Conservation (phyloP, 192 early-diverging fungal species). For the Cetraspora pellucida region DNA sequence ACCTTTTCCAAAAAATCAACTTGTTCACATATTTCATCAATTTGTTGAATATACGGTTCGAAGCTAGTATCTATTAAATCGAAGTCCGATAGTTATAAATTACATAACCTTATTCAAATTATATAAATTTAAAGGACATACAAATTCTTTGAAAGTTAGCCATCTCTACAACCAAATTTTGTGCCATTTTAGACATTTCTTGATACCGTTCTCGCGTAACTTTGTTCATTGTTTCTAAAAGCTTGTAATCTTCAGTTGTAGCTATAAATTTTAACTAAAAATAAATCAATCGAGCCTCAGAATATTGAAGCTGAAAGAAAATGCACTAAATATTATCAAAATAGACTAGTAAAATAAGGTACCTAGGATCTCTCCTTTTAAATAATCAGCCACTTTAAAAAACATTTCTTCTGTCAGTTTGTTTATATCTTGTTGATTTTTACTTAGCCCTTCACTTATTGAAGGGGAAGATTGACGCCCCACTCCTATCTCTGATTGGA, state of each 20-base stretch:
- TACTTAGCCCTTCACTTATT: not conserved
- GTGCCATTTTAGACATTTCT: constrained; percentile 45
- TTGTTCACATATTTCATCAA: constrained; percentile 49
- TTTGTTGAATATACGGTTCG: constrained; percentile 46
- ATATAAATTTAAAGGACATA: constrained; percentile 25
- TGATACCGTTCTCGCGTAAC: constrained; percentile 44
- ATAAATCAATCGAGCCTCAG: too few species aligned
- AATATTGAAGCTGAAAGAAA: too few species aligned
- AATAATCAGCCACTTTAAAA: constrained; percentile 43
- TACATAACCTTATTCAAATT: not conserved
- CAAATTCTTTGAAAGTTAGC: constrained; percentile 45
- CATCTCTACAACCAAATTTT: constrained; percentile 48
- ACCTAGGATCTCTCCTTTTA: constrained; percentile 47
- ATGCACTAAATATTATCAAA: too few species aligned
- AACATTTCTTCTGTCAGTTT: constrained; percentile 50
- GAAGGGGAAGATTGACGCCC: not conserved
- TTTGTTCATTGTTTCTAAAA: constrained; percentile 49
- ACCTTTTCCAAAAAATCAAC: constrained; percentile 47
- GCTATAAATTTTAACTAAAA: constrained; percentile 28
- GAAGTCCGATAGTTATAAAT: not conserved
- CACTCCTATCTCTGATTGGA: constrained; percentile 6
- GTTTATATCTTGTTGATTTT: constrained; percentile 37
- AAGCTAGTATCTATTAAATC: constrained; percentile 42
- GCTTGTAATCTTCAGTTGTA: constrained; percentile 46
- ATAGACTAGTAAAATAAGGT: not conserved